Evolutionary conservation across 169 alveolate genomes (phyloP), one percentile per base, ranked within the genome.

Genomic region (Cryptosporidium ryanae): DNA sequence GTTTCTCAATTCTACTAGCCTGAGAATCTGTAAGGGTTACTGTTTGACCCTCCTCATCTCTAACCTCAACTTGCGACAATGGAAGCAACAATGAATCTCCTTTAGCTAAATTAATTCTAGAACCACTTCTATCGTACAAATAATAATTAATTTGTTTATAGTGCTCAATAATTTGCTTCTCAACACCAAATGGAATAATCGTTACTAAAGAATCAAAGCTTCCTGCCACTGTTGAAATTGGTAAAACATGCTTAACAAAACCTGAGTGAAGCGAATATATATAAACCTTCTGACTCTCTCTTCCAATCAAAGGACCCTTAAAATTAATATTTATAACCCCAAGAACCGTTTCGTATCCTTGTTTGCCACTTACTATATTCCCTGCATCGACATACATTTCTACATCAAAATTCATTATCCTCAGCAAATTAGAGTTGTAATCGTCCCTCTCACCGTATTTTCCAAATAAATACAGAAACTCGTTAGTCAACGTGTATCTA

Each of bases 331-430:
- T 76, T 8, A 76, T 31, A 17, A 48, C 43, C 8, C 87, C 87
- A 31, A 76, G 17, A 34, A 55, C 25, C 15, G 87, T 76, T 25
- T 76, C 71, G 6, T 21, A 5, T 0, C 64, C 70, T 2, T 59
- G 34, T 29, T 32, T 65, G 15, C 87, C 87, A 61, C 64, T 43
- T 15, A 76, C 64, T 1, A n/a, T 8, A 64, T 21, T 76, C 10
- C 87, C 68, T 59, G 87, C 71, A 18, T 55, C 34, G n/a, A 76
- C 71, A 44, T 27, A 43, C 70, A 76, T 76, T 44, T 76, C 71
- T 23, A 76, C 52, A 76, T 52, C 38, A 46, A 57, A 76, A 21
- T 25, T 48, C 83, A 68, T 76, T 38, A 59, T 17, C 18, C 44
- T 44, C 2, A 61, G 59, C 1, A 61, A 43, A 23, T 44, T 21